Percentiles rank a stretch among this genome's conserved stretches.
Evolutionary conservation across 2,329 filamentous ascomycete species (phyloP).

Genomic region (Diaporthe longicolla): DNA sequence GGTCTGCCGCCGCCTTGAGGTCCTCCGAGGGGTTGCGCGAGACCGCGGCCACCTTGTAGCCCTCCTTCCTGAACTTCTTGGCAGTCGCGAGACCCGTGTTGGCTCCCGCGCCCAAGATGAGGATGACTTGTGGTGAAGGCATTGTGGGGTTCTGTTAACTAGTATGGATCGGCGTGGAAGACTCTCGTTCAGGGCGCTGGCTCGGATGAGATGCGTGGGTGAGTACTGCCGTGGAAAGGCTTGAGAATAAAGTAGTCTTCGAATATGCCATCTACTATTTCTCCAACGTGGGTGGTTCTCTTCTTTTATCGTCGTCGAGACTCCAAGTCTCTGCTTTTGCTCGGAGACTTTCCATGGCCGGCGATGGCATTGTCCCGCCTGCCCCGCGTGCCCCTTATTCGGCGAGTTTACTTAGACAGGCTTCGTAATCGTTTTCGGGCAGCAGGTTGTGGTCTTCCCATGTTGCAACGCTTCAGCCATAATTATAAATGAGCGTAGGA

Average conservation of each 20-base stretch:
- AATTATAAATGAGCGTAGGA: neutral
- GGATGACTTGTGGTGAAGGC: constrained; percentile 47
- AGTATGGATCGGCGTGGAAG: too few species aligned
- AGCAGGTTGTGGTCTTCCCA: neutral
- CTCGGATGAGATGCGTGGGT: too few species aligned
- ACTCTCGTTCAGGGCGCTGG: too few species aligned
- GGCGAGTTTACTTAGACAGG: neutral
- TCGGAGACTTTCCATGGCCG: constrained; percentile 4
- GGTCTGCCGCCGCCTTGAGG: constrained; percentile 47
- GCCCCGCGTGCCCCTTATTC: neutral
- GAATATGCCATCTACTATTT: too few species aligned
- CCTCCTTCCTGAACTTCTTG: constrained; percentile 55
- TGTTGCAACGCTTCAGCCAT: too few species aligned
- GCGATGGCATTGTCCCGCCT: neutral
- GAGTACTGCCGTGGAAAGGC: too few species aligned
- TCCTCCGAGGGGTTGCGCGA: constrained; percentile 52
- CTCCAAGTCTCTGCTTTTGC: neutral
- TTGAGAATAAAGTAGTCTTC: too few species aligned
- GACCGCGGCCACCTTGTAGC: constrained; percentile 59
- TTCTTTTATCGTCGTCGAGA: neutral
- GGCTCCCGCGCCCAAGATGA: constrained; percentile 60
- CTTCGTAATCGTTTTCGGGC: neutral
- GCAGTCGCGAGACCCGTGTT: constrained; percentile 56
- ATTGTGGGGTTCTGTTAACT: too few species aligned
- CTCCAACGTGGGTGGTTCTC: too few species aligned